Evolutionary conservation across 164 flowering plant species (phyloP), one percentile per base, ranked within the genome.

Genomic region (Aristolochia fimbriata): DNA sequence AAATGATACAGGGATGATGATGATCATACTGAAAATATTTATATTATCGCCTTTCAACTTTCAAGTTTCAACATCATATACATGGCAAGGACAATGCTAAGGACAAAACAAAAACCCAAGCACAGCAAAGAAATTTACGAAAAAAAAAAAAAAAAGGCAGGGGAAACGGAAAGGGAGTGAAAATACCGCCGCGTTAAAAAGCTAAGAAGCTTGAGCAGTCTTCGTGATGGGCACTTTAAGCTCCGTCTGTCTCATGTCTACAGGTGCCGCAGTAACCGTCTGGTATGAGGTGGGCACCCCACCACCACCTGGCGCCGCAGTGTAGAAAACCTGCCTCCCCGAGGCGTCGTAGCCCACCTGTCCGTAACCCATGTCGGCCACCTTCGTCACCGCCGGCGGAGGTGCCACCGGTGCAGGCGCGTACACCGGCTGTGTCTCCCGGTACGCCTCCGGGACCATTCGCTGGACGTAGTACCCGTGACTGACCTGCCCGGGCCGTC

Each of bases 241-340:
- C 20, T 61, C 70, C 41, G 55, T 60, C 16, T 55, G 65, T 59
- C 80, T 73, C 64, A 66, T 55, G 16, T 70, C 79, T 37, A 69
- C 69, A 31, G 58, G 61, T 11, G 70, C 70, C 6, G 74, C 74
- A 20, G 66, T 57, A 48, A 70, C 63, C 19, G 69, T 70, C 19
- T 60, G 77, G 43, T 73, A 78, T 48, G 69, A 54, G 23, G 76
- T 76, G 65, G 67, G 65, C 53, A 71, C 63, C 16, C 17, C 54
- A 15, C 64, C 64, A 15, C 62, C 72, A 15, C n/a, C n/a, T n/a
- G 77, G 81, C 6, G 84, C 72, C 30, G 77, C 59, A 6, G 76
- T 66, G 53, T 88, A 88, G 69, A 74, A 82, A 33, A 88, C 83
- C 58, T 80, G 90, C 64, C 91, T 78, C 25, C 89, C 89, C 15